Evolutionary conservation across 495 filamentous ascomycete species (phyloP).

Genomic region (Neurospora sp.): DNA sequence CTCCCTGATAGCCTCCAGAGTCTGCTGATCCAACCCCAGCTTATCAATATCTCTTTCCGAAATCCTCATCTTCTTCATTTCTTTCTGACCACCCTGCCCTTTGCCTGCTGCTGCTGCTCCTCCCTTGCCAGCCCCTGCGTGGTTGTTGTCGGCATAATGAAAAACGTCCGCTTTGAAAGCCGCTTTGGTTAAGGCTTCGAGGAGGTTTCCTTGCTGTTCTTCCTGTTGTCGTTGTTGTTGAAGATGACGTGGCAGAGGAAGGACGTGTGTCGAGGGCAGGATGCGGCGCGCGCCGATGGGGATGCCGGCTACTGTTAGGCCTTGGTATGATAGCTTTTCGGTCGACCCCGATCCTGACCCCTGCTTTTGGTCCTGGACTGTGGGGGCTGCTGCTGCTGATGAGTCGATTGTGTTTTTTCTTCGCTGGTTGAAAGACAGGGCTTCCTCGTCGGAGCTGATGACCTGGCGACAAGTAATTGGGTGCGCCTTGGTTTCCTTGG

Average conservation of each 20-base stretch:
- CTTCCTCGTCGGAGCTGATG: slow-evolving; percentile 44
- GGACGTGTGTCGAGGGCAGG: background rate
- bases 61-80: slow-evolving; percentile 42
- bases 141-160: background rate
- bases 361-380: slow-evolving; percentile 26
- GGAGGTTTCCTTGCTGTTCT: background rate
- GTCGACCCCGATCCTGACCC: slow-evolving; percentile 21
- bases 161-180: background rate
- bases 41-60: slow-evolving; percentile 54
- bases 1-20: slow-evolving; percentile 53
- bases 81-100: background rate
- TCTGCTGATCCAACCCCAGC: slow-evolving; percentile 56
- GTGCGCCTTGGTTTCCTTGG: slow-evolving; percentile 69
- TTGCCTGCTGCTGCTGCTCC: background rate
- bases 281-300: slow-evolving; percentile 26
- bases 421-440: slow-evolving; percentile 43
- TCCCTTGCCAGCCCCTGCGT: background rate
- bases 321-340: slow-evolving; percentile 10
- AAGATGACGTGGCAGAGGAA: background rate
- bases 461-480: slow-evolving; percentile 69
- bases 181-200: background rate
- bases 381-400: slow-evolving; percentile 8
- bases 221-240: background rate
- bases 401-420: slow-evolving; percentile 17
- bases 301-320: slow-evolving; percentile 15